These are phyloP conservation scores for Cladosporium sp. DNA, from an alignment of 2,329 filamentous ascomycete species.

Conservation along the genomic window DNA sequence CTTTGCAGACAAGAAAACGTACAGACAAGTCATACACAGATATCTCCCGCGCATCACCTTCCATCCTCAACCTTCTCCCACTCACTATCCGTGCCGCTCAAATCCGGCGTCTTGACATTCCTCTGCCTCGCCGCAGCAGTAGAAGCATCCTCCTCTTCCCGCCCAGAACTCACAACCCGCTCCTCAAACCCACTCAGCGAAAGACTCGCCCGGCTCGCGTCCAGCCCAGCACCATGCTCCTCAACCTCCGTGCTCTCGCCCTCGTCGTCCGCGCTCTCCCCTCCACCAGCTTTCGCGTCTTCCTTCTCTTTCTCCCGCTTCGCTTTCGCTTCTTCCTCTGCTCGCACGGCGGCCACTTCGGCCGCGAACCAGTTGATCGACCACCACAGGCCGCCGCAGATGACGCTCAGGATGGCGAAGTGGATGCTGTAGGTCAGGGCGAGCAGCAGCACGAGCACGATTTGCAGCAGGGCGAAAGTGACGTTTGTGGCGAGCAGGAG, in stretches of 20 bases:
- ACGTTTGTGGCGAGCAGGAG: constrained; percentile 87
- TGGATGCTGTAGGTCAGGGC: constrained; percentile 84
- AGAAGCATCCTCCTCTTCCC: constrained; percentile 13
- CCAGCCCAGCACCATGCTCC: constrained; percentile 25
- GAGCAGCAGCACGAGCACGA: constrained; percentile 74
- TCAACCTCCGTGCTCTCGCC: constrained; percentile 52
- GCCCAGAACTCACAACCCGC: constrained; percentile 23
- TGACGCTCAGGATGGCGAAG: constrained; percentile 76
- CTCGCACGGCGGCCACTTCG: constrained; percentile 57
- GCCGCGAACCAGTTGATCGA: constrained; percentile 95
- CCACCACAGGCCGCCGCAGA: constrained; percentile 85
- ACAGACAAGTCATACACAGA: neutral
- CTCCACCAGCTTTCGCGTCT: constrained; percentile 34
- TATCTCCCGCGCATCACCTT: constrained; percentile 43
- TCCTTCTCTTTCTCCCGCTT: constrained; percentile 46
- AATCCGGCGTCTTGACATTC: constrained; percentile 25
- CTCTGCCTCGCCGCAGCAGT: constrained; percentile 23
- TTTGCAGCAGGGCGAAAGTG: constrained; percentile 82
- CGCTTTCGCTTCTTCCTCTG: constrained; percentile 55
- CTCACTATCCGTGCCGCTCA: constrained; percentile 76
- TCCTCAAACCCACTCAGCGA: constrained; percentile 19
- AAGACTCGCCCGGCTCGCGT: constrained; percentile 23
- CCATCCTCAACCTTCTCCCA: constrained; percentile 91
- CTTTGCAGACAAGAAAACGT: neutral
- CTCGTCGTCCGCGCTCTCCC: constrained; percentile 42